A percentile compares a stretch with the other conserved stretches of the same genome.
Evolutionary conservation across 495 filamentous ascomycete species (phyloP).

Genomic region (Hypoxylon trugodes): DNA sequence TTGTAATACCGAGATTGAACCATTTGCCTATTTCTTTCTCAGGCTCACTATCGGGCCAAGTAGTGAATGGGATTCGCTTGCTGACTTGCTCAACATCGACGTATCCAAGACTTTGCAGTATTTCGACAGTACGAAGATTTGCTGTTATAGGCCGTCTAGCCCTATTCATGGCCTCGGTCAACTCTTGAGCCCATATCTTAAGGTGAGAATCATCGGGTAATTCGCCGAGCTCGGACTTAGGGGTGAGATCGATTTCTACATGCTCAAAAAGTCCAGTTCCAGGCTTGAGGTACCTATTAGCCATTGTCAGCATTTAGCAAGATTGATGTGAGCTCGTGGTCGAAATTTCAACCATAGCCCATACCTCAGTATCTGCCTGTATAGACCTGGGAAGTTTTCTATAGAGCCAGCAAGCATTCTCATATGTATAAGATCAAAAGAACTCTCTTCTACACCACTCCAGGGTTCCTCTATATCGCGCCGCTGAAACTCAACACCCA

Average conservation of each 20-base stretch:
- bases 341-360: slow-evolving; percentile 32
- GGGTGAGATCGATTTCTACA: slow-evolving; percentile 87
- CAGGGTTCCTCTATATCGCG: slow-evolving; percentile 86
- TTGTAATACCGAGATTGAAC: slow-evolving; percentile 81
- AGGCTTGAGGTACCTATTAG: slow-evolving; percentile 75
- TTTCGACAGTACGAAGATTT: slow-evolving; percentile 69
- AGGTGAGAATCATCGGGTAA: slow-evolving; percentile 59
- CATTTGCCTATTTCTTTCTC: slow-evolving; percentile 78
- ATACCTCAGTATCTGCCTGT: slow-evolving; percentile 72
- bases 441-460: slow-evolving; percentile 71
- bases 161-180: slow-evolving; percentile 74
- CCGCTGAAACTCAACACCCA: slow-evolving; percentile 72
- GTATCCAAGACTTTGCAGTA: slow-evolving; percentile 78
- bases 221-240: slow-evolving; percentile 76
- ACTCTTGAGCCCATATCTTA: slow-evolving; percentile 71
- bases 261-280: slow-evolving; percentile 83
- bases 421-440: slow-evolving; percentile 88
- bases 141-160: slow-evolving; percentile 70
- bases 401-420: slow-evolving; percentile 85
- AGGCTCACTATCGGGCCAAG: slow-evolving; percentile 77
- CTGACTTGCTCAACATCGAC: slow-evolving; percentile 79
- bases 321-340: not conserved
- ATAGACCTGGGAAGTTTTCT: slow-evolving; percentile 77
- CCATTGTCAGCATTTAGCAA: slow-evolving; percentile 25
- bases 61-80: slow-evolving; percentile 77